Base-by-base conservation (phyloP, 164 flowering plant species). In the Platanus orientalis region DNA sequence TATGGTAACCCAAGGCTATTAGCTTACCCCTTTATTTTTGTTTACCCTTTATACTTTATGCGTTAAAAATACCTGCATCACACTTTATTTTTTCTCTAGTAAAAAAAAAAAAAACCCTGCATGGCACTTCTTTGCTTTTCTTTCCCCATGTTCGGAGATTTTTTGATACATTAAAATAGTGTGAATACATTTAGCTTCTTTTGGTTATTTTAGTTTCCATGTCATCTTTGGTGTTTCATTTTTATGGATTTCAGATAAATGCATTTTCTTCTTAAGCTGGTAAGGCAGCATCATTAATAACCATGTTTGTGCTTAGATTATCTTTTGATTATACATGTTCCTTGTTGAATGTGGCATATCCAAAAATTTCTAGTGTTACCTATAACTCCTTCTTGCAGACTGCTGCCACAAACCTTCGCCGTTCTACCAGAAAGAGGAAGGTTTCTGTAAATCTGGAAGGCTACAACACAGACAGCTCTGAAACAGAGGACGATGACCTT, bases 351-450 rank as follows among this genome's bases (percentile, higher is more conserved):
- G 20, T 29, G 29, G 50, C 34, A 21, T 3, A 30, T 28, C 23
- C 17, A 3, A 58, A 24, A 17, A 27, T 23, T 13, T 7, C 7
- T 4, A 10, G n/a, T 2, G 29, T 54, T 58, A n/a, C 42, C 39
- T 36, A 50, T 61, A 27, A 29, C 73, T 34, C 66, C 36, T 60
- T 62, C n/a, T 61, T 70, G 60, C 88, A 93, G 98, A 73, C 89
- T 50, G 76, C 66, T 54, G 71, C 75, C 20, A 58, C 83, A 73
- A 83, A 82, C 62, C 96, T 94, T 67, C 87, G 99, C 27, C 96
- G 99, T 42, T 94, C 99, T 64, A 86, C 95, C 32, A 79, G 99
- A 65, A 86, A 91, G 81, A 82, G 95, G 80, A 93, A 87, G 76
- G 58, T 74, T 21, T 69, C 92, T 58, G 78, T 82, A 59, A 79